Base-by-base conservation (phyloP, 176 grass and related monocot species). In the Rhynchospora tenuis region DNA sequence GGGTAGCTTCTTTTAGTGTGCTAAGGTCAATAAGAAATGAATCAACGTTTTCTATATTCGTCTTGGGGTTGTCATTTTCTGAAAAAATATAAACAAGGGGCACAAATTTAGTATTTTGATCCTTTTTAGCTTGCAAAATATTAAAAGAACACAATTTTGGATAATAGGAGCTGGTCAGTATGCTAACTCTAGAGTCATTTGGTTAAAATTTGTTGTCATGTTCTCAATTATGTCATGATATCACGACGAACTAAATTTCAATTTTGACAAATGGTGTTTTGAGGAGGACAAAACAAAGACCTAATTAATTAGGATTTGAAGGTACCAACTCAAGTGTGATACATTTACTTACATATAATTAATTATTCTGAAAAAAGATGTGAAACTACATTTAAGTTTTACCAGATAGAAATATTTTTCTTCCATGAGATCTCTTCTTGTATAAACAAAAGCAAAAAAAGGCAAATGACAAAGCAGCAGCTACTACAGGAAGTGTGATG, bases 1-100 rank as follows among this genome's bases (percentile, higher is more conserved):
- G 47, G 0, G 89, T 91, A 0, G 86, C 89, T 23, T 69, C 79
- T 86, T 83, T 65, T 20, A 91, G 20, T 14, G 78, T 83, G 1
- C 83, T 86, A 69, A 91, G 10, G 78, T 83, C 83, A 6, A 91
- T 88, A 17, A 79, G 24, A 61, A 91, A 68, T 0, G 85, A 91
- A 6, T 88, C 78, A 2, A 73, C 78, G 1, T 20, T 86, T 43
- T 86, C 69, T 9, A 59, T 46, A 28, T 83, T 44, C 63, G 83
- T 24, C 23, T 56, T 0, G 7, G 23, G 31, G 73, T 29, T 56
- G 13, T 55, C 7, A 3, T 31, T 56, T 29, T 77, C 73, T 77
- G 73, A 28, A 31, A 56, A 65, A 7, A 7, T 2, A 84, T 38
- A 84, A 13, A 59, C 33, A 72, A 46, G 59, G 9, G 0, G 2